Conservation (phyloP, 2,329 filamentous ascomycete species). For the Aspergillus udagawae region DNA sequence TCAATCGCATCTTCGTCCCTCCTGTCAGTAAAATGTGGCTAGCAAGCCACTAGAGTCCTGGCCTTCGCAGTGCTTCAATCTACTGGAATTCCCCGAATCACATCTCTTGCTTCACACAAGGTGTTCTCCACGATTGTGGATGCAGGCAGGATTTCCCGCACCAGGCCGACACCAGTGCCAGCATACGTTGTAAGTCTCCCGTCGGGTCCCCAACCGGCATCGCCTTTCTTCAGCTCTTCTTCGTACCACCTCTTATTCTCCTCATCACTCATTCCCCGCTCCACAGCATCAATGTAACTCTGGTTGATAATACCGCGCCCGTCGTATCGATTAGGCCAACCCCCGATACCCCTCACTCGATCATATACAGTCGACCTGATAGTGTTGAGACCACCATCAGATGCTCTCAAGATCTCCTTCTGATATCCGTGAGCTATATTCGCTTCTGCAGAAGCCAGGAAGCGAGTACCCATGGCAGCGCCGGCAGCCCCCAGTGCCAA, state of each 20-base stretch:
- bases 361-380: conserved; percentile 53
- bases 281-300: conserved; percentile 44
- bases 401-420: conserved; percentile 45
- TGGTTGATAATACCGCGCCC: conserved; percentile 56
- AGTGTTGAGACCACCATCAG: conserved; percentile 51
- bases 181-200: conserved; percentile 60
- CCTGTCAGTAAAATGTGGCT: background rate
- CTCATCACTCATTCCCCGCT: conserved; percentile 35
- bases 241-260: conserved; percentile 44
- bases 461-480: conserved; percentile 60
- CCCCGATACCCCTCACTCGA: conserved; percentile 49
- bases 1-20: background rate
- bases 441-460: conserved; percentile 52
- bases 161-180: conserved; percentile 58
- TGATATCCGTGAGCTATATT: conserved; percentile 49
- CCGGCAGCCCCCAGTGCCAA: conserved; percentile 52
- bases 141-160: conserved; percentile 49
- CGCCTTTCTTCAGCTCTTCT: conserved; percentile 48
- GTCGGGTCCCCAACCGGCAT: conserved; percentile 50
- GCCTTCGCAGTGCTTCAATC: background rate
- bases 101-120: conserved; percentile 33
- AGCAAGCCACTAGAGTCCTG: background rate
- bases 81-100: conserved; percentile 9
- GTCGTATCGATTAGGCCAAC: conserved; percentile 57
- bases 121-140: conserved; percentile 51